A percentile compares a stretch with the other conserved stretches of the same genome.
Evolutionary conservation across 306 rosid species (phyloP).

Genomic region (Spatholobus suberectus): DNA sequence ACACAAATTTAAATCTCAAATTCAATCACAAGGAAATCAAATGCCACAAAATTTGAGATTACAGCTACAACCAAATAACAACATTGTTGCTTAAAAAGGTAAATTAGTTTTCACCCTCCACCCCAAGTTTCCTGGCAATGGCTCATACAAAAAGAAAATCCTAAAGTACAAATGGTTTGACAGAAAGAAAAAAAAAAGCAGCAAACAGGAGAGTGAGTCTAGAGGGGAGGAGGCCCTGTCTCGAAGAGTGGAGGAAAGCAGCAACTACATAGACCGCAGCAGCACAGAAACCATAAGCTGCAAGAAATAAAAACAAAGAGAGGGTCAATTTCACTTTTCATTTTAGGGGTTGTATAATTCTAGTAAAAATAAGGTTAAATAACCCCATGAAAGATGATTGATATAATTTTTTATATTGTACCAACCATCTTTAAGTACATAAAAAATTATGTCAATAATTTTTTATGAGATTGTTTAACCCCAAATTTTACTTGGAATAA

Average conservation of each 20-base stretch:
- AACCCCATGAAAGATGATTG: too few relatives aligned
- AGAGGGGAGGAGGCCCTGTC: constrained; percentile 72
- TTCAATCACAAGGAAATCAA: neutral
- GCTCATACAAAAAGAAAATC: neutral
- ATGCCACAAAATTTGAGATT: constrained; percentile 1
- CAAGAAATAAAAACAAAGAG: constrained; percentile 5
- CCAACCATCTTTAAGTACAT: too few relatives aligned
- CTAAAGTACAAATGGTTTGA: neutral
- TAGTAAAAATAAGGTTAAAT: too few relatives aligned
- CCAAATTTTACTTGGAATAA: too few relatives aligned
- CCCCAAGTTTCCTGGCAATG: neutral
- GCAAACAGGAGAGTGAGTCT: constrained; percentile 14
- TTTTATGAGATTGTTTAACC: too few relatives aligned
- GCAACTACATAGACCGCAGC: constrained; percentile 75
- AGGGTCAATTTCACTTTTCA: constrained; percentile 3
- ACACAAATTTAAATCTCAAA: neutral
- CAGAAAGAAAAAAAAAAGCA: constrained; percentile 16
- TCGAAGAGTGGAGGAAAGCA: constrained; percentile 79
- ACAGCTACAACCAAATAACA: neutral
- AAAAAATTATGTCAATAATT: too few relatives aligned
- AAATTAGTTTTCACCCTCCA: neutral
- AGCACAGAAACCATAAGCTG: constrained; percentile 80
- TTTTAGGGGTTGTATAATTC: neutral
- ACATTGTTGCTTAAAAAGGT: neutral
- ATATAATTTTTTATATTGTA: too few relatives aligned